Evolutionary conservation across 73 alveolate species (phyloP), one percentile per base, ranked within the genome.

Genomic region (Tetrahymena elliotti): DNA sequence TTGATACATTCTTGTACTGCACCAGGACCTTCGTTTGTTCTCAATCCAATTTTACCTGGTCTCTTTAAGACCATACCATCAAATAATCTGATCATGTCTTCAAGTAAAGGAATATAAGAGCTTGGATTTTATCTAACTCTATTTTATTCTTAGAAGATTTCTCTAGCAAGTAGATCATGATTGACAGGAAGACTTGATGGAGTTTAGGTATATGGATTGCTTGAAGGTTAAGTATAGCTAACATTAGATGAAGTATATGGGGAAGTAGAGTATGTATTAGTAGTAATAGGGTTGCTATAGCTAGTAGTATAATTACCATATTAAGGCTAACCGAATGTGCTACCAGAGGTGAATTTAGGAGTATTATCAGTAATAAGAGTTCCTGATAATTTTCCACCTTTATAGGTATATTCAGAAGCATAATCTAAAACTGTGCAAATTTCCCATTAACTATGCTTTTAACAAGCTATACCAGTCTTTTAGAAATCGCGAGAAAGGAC

Each of bases 401-500:
- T 84, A 12, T 5, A 38, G 20, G 93, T 84, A 16, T 68, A 93
- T 82, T 83, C 92, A 20, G 94, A 92, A 68, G 96, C 96, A 94
- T 83, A 94, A 94, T 84, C 96, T 83, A 94, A 94, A 27, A 94
- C 96, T 0, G 94, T 34, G 53, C 54, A 39, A 39, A 68, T 39
- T 9, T 82, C 54, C 92, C 93, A 94, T 94, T 94, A 33, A 8
- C 52, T 24, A 94, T 94, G 96, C n/a, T 35, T 82, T 38, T 93
- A 83, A 24, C 93, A 31, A 33, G 96, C 96, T 8, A 94, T 36
- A 33, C 96, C 96, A 27, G 93, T 93, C 68, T 53, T 83, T 22
- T 83, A 33, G 94, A 40, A 94, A 38, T 97, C 98, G 18, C 96
- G 93, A 94, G 95, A 94, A 93, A 98, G 98, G 68, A 98, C 84